phyloP scores from a whole-genome alignment of 1,284 basidiomycete species.

The Puccinia coronata region DNA sequence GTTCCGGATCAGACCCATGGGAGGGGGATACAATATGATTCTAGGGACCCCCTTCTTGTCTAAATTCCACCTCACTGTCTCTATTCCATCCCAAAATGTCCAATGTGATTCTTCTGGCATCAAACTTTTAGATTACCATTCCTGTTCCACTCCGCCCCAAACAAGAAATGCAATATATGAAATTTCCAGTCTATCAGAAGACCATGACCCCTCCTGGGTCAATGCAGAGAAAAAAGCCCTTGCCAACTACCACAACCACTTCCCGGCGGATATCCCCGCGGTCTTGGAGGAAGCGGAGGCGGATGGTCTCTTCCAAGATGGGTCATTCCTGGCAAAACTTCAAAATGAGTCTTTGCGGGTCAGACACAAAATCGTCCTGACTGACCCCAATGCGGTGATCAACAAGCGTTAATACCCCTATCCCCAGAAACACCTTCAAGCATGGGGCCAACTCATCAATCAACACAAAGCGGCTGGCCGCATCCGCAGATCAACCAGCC shows the following conservation, averaged over 20 bases:
- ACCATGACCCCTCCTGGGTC: too few species aligned
- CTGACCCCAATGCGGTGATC: background rate
- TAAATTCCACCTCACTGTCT: background rate
- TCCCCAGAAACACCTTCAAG: slow-evolving; percentile 1
- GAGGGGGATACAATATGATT: background rate
- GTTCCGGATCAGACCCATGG: background rate
- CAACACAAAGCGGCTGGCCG: slow-evolving; percentile 11
- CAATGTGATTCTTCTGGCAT: background rate
- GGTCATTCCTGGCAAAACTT: slow-evolving; percentile 7
- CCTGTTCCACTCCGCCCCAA: too few species aligned
- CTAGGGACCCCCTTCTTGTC: background rate
- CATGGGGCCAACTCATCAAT: background rate
- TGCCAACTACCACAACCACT: background rate
- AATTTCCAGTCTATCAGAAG: too few species aligned
- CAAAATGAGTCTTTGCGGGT: background rate
- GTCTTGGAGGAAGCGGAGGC: background rate
- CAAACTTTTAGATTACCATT: background rate
- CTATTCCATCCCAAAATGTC: background rate
- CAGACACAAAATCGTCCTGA: background rate
- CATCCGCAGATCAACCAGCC: background rate
- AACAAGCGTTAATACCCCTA: slow-evolving; percentile 2
- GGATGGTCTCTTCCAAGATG: background rate
- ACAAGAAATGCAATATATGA: background rate
- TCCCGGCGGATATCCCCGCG: slow-evolving; percentile 2
- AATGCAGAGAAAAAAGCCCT: too few species aligned